phyloP scores from a whole-genome alignment of 495 filamentous ascomycete species.

The Tuber aestivum region DNA sequence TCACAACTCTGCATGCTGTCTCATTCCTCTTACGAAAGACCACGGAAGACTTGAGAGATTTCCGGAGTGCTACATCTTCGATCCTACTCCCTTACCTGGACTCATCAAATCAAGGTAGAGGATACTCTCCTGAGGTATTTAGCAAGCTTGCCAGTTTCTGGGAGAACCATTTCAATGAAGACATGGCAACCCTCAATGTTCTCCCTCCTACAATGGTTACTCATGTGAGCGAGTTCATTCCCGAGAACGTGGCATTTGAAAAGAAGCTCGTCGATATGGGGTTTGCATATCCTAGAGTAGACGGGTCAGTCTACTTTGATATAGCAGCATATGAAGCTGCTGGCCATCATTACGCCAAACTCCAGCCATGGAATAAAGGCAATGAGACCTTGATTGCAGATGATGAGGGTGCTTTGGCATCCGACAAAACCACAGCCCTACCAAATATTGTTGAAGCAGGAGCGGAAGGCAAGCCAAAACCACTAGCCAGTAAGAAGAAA shows the following conservation, averaged over 20 bases:
- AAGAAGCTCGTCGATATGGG: slow-evolving; percentile 62
- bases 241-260: slow-evolving; percentile 67
- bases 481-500: slow-evolving; percentile 31
- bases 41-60: slow-evolving; percentile 53
- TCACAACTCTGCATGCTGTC: slow-evolving; percentile 65
- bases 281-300: slow-evolving; percentile 72
- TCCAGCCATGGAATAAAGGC: slow-evolving; percentile 81
- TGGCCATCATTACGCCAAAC: slow-evolving; percentile 74
- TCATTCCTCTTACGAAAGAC: slow-evolving; percentile 52
- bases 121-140: slow-evolving; percentile 74
- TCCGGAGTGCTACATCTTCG: slow-evolving; percentile 54
- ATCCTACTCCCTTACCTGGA: slow-evolving; percentile 86
- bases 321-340: slow-evolving; percentile 77
- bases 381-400: slow-evolving; percentile 78
- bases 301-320: slow-evolving; percentile 92
- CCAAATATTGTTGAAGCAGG: slow-evolving; percentile 56
- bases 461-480: not conserved
- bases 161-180: slow-evolving; percentile 74
- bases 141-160: slow-evolving; percentile 73
- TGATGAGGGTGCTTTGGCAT: slow-evolving; percentile 75
- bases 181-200: slow-evolving; percentile 82
- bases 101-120: slow-evolving; percentile 61
- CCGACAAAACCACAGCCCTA: slow-evolving; percentile 21
- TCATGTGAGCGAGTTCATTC: slow-evolving; percentile 81
- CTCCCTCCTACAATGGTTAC: slow-evolving; percentile 74